Percentiles rank a stretch among this genome's conserved stretches.
Conservation (phyloP, 1,284 basidiomycete species). For the Apiotrichum domesticum region DNA sequence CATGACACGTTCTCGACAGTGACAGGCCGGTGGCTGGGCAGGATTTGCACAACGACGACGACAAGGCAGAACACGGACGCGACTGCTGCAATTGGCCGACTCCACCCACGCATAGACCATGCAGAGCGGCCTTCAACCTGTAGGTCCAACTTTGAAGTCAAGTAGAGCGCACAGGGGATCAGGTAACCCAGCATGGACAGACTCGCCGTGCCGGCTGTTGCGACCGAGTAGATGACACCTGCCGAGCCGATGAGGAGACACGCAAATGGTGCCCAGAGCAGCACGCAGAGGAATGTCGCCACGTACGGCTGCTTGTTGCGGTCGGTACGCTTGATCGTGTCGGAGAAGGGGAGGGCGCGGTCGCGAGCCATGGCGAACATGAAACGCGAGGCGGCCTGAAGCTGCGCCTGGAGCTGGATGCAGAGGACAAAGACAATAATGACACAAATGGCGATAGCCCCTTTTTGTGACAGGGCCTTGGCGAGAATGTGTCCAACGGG, state of each 20-base stretch:
- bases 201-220: constrained; percentile 33
- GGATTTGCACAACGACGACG: constrained; percentile 32
- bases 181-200: constrained; percentile 42
- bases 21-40: constrained; percentile 35
- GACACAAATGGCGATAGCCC: constrained; percentile 32
- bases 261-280: constrained; percentile 29
- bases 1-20: constrained; percentile 35
- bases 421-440: constrained; percentile 32
- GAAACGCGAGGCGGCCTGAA: constrained; percentile 45
- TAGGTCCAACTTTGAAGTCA: constrained; percentile 37
- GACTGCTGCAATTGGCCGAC: constrained; percentile 33
- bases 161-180: constrained; percentile 37
- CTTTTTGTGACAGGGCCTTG: constrained; percentile 27
- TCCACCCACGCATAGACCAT: constrained; percentile 39
- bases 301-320: constrained; percentile 31
- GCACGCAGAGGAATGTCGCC: constrained; percentile 39
- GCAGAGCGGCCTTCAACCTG: constrained; percentile 39
- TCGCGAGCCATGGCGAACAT: constrained; percentile 44
- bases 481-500: constrained; percentile 42
- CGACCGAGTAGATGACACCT: constrained; percentile 30
- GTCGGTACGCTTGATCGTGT: constrained; percentile 35
- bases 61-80: constrained; percentile 27
- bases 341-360: constrained; percentile 43
- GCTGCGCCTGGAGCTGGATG: constrained; percentile 41
- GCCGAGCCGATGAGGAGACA: constrained; percentile 24